phyloP scores from a whole-genome alignment of 768 basidiomycete species.

The Leccinum barrowsii region DNA sequence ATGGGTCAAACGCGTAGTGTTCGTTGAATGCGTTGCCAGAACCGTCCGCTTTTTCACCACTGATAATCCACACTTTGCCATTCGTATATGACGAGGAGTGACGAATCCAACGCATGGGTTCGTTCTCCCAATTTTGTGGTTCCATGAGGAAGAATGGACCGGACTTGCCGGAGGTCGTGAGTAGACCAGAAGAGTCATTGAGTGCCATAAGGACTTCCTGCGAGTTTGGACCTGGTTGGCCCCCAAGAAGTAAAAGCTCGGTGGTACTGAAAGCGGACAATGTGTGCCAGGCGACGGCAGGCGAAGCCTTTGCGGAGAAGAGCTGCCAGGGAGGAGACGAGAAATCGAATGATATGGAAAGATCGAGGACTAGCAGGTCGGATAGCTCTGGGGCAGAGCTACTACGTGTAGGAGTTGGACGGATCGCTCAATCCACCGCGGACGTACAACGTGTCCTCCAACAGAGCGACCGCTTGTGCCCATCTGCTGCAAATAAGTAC shows the following conservation, averaged over 20 bases:
- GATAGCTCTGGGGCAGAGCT: slow-evolving; percentile 68
- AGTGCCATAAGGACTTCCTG: slow-evolving; percentile 44
- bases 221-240: slow-evolving; percentile 63
- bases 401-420: slow-evolving; percentile 64
- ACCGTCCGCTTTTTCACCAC: slow-evolving; percentile 80
- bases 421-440: slow-evolving; percentile 81
- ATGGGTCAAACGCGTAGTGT: slow-evolving; percentile 60
- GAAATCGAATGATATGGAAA: slow-evolving; percentile 55
- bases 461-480: slow-evolving; percentile 69
- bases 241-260: slow-evolving; percentile 67
- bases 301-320: slow-evolving; percentile 47
- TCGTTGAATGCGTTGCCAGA: slow-evolving; percentile 61
- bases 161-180: slow-evolving; percentile 41
- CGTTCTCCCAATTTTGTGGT: slow-evolving; percentile 51
- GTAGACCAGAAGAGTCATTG: slow-evolving; percentile 60
- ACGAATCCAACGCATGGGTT: slow-evolving; percentile 76
- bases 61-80: slow-evolving; percentile 66
- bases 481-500: slow-evolving; percentile 51
- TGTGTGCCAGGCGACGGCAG: slow-evolving; percentile 76
- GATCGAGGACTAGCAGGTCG: slow-evolving; percentile 68
- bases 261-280: slow-evolving; percentile 61
- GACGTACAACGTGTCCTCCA: slow-evolving; percentile 60
- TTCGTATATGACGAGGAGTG: slow-evolving; percentile 56
- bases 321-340: slow-evolving; percentile 68
- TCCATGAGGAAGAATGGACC: slow-evolving; percentile 47